These are phyloP conservation scores for Blakeslea trispora DNA, from an alignment of 371 early-diverging fungal genomes.

Conservation along the genomic window DNA sequence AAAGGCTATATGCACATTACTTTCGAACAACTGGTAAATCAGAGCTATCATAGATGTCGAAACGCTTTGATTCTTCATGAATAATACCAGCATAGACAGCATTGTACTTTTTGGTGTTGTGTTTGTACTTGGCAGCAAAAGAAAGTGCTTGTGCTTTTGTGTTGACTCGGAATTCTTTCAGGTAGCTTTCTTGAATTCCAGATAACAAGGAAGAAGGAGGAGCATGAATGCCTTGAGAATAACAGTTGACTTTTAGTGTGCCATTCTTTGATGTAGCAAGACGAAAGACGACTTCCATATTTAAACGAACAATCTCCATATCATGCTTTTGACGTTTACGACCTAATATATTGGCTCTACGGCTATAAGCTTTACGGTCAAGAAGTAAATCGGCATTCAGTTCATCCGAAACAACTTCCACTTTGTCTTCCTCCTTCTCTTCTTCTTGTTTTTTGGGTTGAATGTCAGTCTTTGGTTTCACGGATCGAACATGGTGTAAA, in stretches of 20 bases:
- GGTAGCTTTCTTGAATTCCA: neutral
- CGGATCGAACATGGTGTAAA: conserved; percentile 1
- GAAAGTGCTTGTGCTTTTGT: neutral
- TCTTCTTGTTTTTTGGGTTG: neutral
- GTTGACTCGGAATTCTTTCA: neutral
- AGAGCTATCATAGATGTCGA: too few relatives aligned
- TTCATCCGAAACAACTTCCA: too few relatives aligned
- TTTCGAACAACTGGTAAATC: too few relatives aligned
- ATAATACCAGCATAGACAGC: neutral
- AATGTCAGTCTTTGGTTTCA: neutral
- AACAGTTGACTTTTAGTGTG: neutral
- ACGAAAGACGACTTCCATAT: conserved; percentile 4
- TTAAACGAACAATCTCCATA: neutral
- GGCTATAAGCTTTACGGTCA: neutral
- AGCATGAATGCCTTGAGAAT: neutral
- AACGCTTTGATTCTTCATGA: too few relatives aligned
- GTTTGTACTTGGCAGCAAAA: neutral
- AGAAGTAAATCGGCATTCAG: neutral
- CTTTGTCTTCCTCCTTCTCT: neutral
- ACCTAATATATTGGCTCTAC: neutral
- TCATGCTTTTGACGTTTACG: neutral
- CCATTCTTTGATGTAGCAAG: conserved; percentile 2
- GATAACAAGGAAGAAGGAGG: neutral
- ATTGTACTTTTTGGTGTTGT: neutral
- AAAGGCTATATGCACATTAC: too few relatives aligned